These are phyloP conservation scores for Ceratobasidium sp. DNA, from an alignment of 1,284 basidiomycete species.

Conservation along the genomic window DNA sequence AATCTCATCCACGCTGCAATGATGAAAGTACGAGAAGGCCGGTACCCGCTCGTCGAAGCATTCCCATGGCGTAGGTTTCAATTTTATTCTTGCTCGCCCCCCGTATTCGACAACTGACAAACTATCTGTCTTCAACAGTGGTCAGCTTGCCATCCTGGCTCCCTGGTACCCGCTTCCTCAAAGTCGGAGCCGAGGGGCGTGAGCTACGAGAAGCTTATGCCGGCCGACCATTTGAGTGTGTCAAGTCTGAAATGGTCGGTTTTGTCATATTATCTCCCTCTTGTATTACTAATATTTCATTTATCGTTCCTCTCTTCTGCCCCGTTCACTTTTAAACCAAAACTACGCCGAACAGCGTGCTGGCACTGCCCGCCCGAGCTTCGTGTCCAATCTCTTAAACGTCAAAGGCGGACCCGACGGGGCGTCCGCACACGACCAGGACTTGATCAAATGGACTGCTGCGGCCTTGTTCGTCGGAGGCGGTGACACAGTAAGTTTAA, in stretches of 20 bases:
- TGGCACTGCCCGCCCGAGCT: slow-evolving; percentile 34
- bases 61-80: slow-evolving; percentile 42
- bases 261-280: neutral
- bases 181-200: slow-evolving; percentile 33
- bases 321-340: too few species aligned
- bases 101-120: too few species aligned
- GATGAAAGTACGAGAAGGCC: slow-evolving; percentile 34
- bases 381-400: slow-evolving; percentile 39
- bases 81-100: neutral
- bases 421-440: slow-evolving; percentile 19
- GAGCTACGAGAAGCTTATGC: slow-evolving; percentile 28
- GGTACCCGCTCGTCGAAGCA: slow-evolving; percentile 40
- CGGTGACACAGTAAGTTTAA: slow-evolving; percentile 44
- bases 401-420: slow-evolving; percentile 22
- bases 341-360: slow-evolving; percentile 38
- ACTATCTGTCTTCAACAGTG: slow-evolving; percentile 15
- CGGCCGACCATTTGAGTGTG: slow-evolving; percentile 29
- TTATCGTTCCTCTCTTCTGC: too few species aligned
- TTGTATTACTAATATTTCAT: neutral
- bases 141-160: slow-evolving; percentile 26
- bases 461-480: slow-evolving; percentile 38
- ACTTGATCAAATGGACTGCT: slow-evolving; percentile 43
- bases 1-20: slow-evolving; percentile 39
- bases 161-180: slow-evolving; percentile 34
- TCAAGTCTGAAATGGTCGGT: slow-evolving; percentile 43